Evolutionary conservation across 179 eudicot species (phyloP).

Genomic region (Beta corolliflora): DNA sequence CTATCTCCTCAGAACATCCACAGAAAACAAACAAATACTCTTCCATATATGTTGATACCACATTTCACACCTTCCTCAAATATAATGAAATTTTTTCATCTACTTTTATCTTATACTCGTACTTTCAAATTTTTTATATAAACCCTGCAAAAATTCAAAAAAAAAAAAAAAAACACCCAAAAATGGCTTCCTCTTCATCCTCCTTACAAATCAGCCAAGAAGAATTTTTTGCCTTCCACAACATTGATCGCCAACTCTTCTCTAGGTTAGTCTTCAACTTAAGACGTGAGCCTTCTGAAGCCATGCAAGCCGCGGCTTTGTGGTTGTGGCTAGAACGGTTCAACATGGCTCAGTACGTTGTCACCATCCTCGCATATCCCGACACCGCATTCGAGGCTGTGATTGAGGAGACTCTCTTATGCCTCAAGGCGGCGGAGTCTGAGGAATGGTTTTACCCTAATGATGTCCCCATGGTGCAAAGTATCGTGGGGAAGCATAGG

Average conservation of each 20-base stretch:
- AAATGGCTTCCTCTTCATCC: conserved; percentile 25
- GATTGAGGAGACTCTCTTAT: conserved; percentile 41
- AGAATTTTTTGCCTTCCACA: conserved; percentile 28
- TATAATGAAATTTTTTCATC: neutral
- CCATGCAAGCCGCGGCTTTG: conserved; percentile 44
- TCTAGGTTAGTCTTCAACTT: conserved; percentile 10
- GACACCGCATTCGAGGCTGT: conserved; percentile 23
- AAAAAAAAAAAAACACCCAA: neutral
- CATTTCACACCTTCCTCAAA: no score
- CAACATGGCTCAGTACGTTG: conserved; percentile 3
- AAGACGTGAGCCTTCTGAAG: conserved; percentile 20
- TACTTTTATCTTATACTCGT: neutral
- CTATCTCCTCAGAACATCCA: no score
- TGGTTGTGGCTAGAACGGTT: conserved; percentile 49
- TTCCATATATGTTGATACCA: neutral
- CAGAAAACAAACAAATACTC: neutral
- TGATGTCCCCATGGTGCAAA: conserved; percentile 34
- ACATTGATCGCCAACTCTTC: conserved; percentile 31
- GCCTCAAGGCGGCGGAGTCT: conserved; percentile 35
- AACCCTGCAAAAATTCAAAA: neutral
- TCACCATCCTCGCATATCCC: conserved; percentile 18
- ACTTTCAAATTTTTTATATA: conserved; percentile 8
- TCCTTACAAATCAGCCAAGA: conserved; percentile 6
- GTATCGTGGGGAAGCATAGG: conserved; percentile 7
- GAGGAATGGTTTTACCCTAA: neutral